These are phyloP conservation scores for Lasiodiplodia gonubiensis DNA, from an alignment of 2,329 filamentous ascomycete genomes.

Conservation along the genomic window DNA sequence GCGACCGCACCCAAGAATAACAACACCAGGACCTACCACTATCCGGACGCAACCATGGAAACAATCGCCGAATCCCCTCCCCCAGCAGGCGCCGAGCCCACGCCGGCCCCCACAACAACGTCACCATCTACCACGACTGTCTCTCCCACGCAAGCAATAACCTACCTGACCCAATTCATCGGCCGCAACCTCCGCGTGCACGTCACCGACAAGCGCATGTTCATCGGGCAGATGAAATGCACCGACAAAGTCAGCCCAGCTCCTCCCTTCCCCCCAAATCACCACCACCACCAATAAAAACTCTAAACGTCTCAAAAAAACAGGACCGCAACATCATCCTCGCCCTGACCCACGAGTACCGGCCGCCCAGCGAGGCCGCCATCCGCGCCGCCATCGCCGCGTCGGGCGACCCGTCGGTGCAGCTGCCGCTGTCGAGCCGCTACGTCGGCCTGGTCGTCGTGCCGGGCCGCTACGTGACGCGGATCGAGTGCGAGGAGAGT, in stretches of 20 bases:
- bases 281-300: neutral
- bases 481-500: slow-evolving; percentile 82
- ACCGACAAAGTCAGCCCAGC: slow-evolving; percentile 81
- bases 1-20: neutral
- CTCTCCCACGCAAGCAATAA: slow-evolving; percentile 59
- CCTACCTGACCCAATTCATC: slow-evolving; percentile 69
- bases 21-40: neutral
- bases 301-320: neutral
- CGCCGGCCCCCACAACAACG: neutral
- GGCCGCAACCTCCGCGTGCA: slow-evolving; percentile 80
- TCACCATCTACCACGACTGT: slow-evolving; percentile 38
- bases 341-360: slow-evolving; percentile 85
- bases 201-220: slow-evolving; percentile 83
- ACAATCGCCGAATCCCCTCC: neutral
- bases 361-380: slow-evolving; percentile 64
- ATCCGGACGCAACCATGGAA: neutral
- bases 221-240: slow-evolving; percentile 90
- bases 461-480: slow-evolving; percentile 82
- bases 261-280: neutral
- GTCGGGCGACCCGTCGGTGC: slow-evolving; percentile 51
- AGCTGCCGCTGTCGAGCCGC: slow-evolving; percentile 78
- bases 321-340: slow-evolving; percentile 91
- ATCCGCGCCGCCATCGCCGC: slow-evolving; percentile 44
- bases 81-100: neutral
- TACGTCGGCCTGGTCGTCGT: slow-evolving; percentile 90